These are phyloP conservation scores for Conticribra weissflogii DNA, from an alignment of 108 stramenopile genomes.

Conservation along the genomic window DNA sequence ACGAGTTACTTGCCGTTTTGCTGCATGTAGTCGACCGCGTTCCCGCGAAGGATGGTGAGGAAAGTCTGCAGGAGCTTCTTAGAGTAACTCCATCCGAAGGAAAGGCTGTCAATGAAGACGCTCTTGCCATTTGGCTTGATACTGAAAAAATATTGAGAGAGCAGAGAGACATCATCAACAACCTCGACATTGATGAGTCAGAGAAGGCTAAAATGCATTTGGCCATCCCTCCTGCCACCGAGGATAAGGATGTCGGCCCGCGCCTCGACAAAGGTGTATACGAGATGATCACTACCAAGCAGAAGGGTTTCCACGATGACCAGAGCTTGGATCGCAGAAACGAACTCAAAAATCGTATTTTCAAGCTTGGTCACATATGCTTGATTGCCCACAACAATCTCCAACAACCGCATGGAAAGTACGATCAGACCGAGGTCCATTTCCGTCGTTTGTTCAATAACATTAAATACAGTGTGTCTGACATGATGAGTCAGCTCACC, in stretches of 20 bases:
- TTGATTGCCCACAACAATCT: conserved; percentile 90
- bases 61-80: conserved; percentile 80
- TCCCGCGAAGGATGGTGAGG: conserved; percentile 77
- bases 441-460: conserved; percentile 89
- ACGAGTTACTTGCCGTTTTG: conserved; percentile 84
- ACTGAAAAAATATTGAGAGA: conserved; percentile 71
- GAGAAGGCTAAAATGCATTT: conserved; percentile 82
- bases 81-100: conserved; percentile 60
- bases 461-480: conserved; percentile 89
- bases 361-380: conserved; percentile 85
- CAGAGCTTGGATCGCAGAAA: conserved; percentile 81
- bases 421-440: conserved; percentile 72
- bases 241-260: conserved; percentile 57
- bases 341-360: conserved; percentile 88
- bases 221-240: conserved; percentile 53
- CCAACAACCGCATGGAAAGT: conserved; percentile 91
- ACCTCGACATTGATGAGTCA: conserved; percentile 69
- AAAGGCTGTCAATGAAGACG: conserved; percentile 77
- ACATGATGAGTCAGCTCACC: conserved; percentile 92
- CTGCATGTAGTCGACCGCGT: conserved; percentile 87
- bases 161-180: conserved; percentile 62
- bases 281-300: conserved; percentile 88
- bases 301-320: conserved; percentile 85
- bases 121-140: conserved; percentile 74
- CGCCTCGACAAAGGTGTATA: conserved; percentile 89